Base-by-base conservation (phyloP, 106 monocot species). In the Agapanthus africanus region DNA sequence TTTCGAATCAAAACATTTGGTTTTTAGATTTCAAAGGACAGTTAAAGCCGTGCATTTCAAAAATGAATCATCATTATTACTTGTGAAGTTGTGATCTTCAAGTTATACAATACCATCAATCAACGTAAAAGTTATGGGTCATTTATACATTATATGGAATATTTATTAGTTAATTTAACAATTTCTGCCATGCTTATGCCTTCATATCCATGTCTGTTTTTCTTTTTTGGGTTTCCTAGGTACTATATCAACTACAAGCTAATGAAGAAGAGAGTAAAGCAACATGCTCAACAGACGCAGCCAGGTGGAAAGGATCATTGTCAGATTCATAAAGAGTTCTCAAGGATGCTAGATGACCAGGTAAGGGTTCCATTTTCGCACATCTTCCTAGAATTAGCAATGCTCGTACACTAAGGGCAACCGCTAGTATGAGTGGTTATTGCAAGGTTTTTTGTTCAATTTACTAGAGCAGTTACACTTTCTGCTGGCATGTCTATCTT, bases 221-320 rank as follows among this genome's bases (percentile, higher is more conserved):
- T 39, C 18, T 11, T 16, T 34, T 23, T 16, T 18, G 32, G 21
- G 38, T 57, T 30, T 57, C 63, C 32, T 63, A 94, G 94, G 1
- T 94, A 90, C 73, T 94, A 94, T 74, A 87, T 94, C 44, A 94
- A 94, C 72, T 94, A 94, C 85, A 90, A 94, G 73, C 69, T 94
- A 61, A 90, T 94, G 94, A 94, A 94, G 72, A 94, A 94, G 70
- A 94, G 73, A 81, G 83, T 90, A 39, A 91, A 83, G 32, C 94
- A 88, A 63, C 85, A 83, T 71, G 61, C 23, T 46, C 71, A 90
- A 59, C 84, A 88, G 35, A 37, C 80, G 52, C 69, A 85, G 57
- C 69, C 49, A 71, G 82, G 78, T 71, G 60, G 41, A 37, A 74
- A 85, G 74, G 77, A 87, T 71, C 85, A 85, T 22, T 74, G 51